Evolutionary conservation across 352 stramenopile species (phyloP), one percentile per base, ranked within the genome.

Genomic region (Phytophthora rubi): DNA sequence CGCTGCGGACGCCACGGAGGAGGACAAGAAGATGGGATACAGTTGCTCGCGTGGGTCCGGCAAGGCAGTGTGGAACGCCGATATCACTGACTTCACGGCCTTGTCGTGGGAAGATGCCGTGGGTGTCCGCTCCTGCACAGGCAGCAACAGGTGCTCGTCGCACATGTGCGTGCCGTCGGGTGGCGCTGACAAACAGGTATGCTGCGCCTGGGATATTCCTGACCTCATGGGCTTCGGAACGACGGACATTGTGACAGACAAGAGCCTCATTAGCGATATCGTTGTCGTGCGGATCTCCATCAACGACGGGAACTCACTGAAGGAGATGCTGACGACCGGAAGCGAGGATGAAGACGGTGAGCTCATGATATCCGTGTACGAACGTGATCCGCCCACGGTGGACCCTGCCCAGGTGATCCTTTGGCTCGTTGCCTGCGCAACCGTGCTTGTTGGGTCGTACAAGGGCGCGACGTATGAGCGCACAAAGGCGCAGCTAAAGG

Each of bases 161-260:
- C 69, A 66, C 49, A 79, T 85, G 70, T 95, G 88, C 49, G 78
- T 93, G 33, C 88, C 88, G 0, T 87, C 75, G 18, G 81, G 83
- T 21, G 75, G 68, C 10, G 71, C 65, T 23, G 71, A 84, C 15
- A 80, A 89, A 53, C 69, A 75, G 49, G 84, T 95, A 16, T 95
- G 88, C 68, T 95, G 88, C 42, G 76, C 73, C n/a, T 95, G 88
- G 85, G 85, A 93, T 63, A 77, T 94, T 12, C 81, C 85, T 6
- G 85, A 95, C 61, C 69, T 76, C 59, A 93, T 95, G 76, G 83
- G 81, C 48, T 92, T 91, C 56, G 64, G 74, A 26, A 68, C 51
- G 18, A 76, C 80, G 2, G 59, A 75, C 28, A 35, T 76, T 2
- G 73, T 88, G 18, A 62, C 67, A 7, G 73, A 80, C 45, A 73